A percentile compares a stretch with the other conserved stretches of the same genome.
Conservation (phyloP, 208 protist genomes). For the Wallacemonas rigidus region DNA sequence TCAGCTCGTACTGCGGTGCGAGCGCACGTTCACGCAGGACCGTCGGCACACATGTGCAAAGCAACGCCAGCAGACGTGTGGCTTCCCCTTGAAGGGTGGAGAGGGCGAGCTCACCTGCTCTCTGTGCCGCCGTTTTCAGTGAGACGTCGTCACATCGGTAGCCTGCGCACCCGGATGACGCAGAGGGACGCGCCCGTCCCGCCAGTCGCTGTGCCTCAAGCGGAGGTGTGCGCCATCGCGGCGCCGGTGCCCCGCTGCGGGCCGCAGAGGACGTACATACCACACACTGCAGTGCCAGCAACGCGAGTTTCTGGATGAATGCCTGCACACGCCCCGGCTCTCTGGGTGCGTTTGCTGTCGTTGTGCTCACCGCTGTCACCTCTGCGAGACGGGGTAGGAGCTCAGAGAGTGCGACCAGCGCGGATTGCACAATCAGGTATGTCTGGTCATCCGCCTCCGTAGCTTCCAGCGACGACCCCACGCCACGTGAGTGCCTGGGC, state of each 20-base stretch:
- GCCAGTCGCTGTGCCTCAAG: neutral
- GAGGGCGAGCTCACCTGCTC: neutral
- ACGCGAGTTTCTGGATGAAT: neutral
- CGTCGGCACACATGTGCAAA: neutral
- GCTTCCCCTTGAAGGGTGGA: neutral
- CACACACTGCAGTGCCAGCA: conserved; percentile 2
- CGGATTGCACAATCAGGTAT: neutral
- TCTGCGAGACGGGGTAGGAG: neutral
- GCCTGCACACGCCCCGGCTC: neutral
- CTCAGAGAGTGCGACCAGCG: neutral
- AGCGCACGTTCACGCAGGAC: neutral
- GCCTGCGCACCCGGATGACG: no score
- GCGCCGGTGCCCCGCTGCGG: neutral
- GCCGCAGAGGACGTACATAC: neutral
- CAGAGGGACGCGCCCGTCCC: no score
- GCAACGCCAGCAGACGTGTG: neutral
- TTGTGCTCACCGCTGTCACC: no score
- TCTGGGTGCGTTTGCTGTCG: no score
- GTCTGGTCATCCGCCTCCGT: neutral
- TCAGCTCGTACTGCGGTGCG: neutral
- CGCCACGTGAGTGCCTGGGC: neutral
- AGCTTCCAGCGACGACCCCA: neutral
- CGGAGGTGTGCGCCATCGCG: neutral
- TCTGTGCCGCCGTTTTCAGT: neutral
- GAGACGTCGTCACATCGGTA: neutral